These are phyloP conservation scores for Ophiosphaerella herpotricha DNA, from an alignment of 2,329 filamentous ascomycete genomes.

Conservation along the genomic window DNA sequence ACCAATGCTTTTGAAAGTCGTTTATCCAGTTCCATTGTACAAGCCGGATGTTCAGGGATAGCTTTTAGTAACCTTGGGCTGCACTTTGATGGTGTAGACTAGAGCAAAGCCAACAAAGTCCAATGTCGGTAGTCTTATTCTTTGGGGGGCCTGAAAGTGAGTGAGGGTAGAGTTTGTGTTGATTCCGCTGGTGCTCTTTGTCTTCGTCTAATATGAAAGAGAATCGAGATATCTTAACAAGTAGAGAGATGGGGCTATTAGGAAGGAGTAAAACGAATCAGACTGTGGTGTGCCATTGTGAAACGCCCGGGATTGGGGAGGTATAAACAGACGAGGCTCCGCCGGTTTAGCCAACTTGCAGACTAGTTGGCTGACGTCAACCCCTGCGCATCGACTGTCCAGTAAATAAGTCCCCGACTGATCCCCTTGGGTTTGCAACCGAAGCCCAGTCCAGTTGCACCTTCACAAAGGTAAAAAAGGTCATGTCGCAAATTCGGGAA, in stretches of 20 bases:
- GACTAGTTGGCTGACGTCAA: constrained; percentile 22
- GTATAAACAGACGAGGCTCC: constrained; percentile 28
- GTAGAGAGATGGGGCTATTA: constrained; percentile 23
- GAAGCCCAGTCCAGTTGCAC: too few relatives aligned
- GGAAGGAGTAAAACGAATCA: constrained; percentile 10
- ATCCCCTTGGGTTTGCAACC: not conserved
- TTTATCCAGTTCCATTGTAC: constrained; percentile 36
- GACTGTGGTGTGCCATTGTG: constrained; percentile 8
- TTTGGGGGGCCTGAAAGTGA: constrained; percentile 11
- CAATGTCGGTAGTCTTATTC: constrained; percentile 10
- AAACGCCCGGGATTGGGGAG: constrained; percentile 18
- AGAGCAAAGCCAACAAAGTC: constrained; percentile 6
- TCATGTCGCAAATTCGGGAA: too few relatives aligned
- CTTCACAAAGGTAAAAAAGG: too few relatives aligned
- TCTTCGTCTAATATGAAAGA: constrained; percentile 16
- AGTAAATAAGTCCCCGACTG: constrained; percentile 27
- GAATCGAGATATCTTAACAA: constrained; percentile 12
- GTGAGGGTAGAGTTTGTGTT: constrained; percentile 9
- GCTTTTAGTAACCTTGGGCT: not conserved
- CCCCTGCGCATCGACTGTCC: constrained; percentile 7
- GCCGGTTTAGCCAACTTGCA: constrained; percentile 13
- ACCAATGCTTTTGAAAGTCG: constrained; percentile 38
- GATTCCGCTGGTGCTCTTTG: constrained; percentile 20
- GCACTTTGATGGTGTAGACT: constrained; percentile 3
- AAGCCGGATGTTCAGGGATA: constrained; percentile 1